These are phyloP conservation scores for Candida sphagnicola DNA, from an alignment of 805 yeast genomes.

Conservation along the genomic window DNA sequence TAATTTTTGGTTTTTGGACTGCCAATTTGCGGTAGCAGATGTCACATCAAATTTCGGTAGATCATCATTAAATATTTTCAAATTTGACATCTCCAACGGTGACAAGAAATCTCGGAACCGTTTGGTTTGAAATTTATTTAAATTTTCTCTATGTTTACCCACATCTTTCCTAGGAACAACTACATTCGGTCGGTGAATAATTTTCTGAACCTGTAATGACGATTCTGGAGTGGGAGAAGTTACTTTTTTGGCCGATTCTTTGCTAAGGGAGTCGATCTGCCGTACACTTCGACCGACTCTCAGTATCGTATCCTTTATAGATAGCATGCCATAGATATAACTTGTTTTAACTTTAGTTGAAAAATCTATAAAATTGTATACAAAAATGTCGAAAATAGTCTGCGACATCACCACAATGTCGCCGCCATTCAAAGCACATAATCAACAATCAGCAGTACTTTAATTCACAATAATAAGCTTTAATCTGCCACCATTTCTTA, in stretches of 20 bases:
- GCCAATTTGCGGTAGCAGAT: constrained; percentile 26
- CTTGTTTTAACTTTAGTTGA: too few species aligned
- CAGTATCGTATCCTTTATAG: constrained; percentile 30
- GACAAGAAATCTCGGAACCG: constrained; percentile 28
- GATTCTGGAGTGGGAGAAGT: not conserved
- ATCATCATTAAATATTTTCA: constrained; percentile 26
- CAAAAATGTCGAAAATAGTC: too few species aligned
- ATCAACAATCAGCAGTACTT: too few species aligned
- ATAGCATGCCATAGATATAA: constrained; percentile 18
- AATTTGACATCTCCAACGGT: constrained; percentile 30
- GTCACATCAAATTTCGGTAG: constrained; percentile 18
- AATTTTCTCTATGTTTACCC: constrained; percentile 10
- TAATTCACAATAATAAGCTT: too few species aligned
- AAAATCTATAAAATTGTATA: too few species aligned
- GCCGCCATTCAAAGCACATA: too few species aligned
- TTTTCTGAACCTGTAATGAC: not conserved
- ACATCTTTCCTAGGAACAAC: constrained; percentile 11
- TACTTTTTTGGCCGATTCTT: not conserved
- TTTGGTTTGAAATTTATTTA: constrained; percentile 16
- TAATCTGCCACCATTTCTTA: too few species aligned
- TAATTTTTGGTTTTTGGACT: constrained; percentile 11
- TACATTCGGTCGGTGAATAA: constrained; percentile 4
- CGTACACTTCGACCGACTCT: constrained; percentile 31
- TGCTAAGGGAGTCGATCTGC: constrained; percentile 16
- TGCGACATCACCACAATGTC: too few species aligned